A percentile compares a stretch with the other conserved stretches of the same genome.
Evolutionary conservation across 2,329 filamentous ascomycete genomes (phyloP).

Genomic region (Beauveria sp.): DNA sequence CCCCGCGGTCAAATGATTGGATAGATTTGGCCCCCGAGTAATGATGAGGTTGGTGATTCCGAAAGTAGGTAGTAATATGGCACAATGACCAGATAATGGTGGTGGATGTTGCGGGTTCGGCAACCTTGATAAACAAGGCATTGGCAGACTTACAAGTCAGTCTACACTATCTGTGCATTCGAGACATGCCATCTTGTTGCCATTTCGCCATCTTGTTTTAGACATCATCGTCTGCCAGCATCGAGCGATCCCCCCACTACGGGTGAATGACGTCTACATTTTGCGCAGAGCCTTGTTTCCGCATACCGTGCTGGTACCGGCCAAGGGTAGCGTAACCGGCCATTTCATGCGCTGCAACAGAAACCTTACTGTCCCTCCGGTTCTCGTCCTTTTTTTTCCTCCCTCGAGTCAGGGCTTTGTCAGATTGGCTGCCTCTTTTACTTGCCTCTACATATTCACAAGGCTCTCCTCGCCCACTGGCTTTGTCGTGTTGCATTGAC

Average conservation of each 20-base stretch:
- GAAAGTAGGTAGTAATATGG: no score
- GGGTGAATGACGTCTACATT: constrained; percentile 8
- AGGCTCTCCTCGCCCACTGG: no score
- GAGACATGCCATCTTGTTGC: neutral
- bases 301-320: neutral
- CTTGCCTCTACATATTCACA: neutral
- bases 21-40: neutral
- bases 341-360: neutral
- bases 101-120: no score
- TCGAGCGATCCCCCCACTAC: neutral
- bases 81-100: no score
- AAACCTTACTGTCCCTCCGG: neutral
- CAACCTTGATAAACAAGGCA: no score
- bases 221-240: neutral
- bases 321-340: constrained; percentile 1
- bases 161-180: no score
- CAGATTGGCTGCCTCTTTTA: neutral
- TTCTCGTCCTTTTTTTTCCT: neutral
- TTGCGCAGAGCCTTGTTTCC: neutral
- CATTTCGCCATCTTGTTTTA: neutral
- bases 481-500: no score
- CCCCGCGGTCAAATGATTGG: neutral
- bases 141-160: no score
- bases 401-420: neutral
- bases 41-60: no score